phyloP scores from a whole-genome alignment of 2,329 filamentous ascomycete genomes.

The Verticillium alfalfae region DNA sequence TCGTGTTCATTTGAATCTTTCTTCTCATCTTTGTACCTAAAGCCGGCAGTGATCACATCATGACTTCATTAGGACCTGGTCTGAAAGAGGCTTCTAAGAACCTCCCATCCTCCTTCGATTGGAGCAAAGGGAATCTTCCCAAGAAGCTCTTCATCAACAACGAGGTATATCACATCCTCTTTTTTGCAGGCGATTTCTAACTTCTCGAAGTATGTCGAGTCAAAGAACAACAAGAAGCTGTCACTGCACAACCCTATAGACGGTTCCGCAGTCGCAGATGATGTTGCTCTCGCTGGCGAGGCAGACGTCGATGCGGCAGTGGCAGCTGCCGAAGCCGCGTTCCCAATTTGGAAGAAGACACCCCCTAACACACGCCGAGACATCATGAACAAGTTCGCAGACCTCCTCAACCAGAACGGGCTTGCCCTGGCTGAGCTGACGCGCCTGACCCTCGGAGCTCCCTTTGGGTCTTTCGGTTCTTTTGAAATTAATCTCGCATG shows the following conservation, averaged over 20 bases:
- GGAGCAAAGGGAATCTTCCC: constrained; percentile 23
- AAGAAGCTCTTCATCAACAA: constrained; percentile 32
- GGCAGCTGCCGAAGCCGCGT: constrained; percentile 40
- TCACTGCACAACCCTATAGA: constrained; percentile 43
- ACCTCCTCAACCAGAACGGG: constrained; percentile 30
- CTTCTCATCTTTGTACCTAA: not conserved
- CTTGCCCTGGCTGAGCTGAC: constrained; percentile 30
- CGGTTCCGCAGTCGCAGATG: constrained; percentile 40
- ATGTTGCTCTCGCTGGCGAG: constrained; percentile 38
- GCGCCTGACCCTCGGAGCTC: constrained; percentile 38
- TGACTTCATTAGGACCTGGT: constrained; percentile 16
- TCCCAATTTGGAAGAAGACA: constrained; percentile 33
- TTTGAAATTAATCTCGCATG: constrained; percentile 29
- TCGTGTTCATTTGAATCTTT: too few relatives aligned
- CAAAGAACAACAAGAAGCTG: constrained; percentile 37
- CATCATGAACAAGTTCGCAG: constrained; percentile 37
- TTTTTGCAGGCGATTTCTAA: not conserved
- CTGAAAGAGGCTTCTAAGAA: constrained; percentile 10
- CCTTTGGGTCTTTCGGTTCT: constrained; percentile 34
- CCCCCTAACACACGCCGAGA: constrained; percentile 27
- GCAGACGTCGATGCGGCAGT: constrained; percentile 42
- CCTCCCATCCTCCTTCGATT: constrained; percentile 13
- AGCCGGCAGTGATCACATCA: constrained; percentile 2
- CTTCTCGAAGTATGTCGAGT: constrained; percentile 28
- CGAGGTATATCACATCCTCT: constrained; percentile 16